Evolutionary conservation across 2,329 filamentous ascomycete species (phyloP), one percentile per base, ranked within the genome.

Genomic region (Beauveria sp.): DNA sequence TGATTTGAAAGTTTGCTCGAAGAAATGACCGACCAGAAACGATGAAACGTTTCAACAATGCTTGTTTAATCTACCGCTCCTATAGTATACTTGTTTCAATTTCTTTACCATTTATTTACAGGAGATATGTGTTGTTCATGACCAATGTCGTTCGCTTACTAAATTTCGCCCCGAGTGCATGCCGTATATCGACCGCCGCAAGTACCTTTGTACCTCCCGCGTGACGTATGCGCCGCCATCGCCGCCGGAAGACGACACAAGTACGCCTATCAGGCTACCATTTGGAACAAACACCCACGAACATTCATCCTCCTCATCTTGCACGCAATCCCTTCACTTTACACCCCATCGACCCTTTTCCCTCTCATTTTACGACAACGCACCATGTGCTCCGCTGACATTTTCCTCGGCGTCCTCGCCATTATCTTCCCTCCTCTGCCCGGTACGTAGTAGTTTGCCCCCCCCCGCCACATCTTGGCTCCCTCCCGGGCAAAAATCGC

Each of bases 341-440:
- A 7, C 14, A 20, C 22, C 22, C 10, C 22, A 9, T 34, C 34
- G 12, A 18, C 12, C 2, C 12, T 9, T 41, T 41, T 34, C 8
- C 10, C 10, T 8, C 9, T 3, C 18, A 34, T 34, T 34, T 34
- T 4, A 16, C 43, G 20, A 20, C 46, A 22, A 48, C 56, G 65
- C 63, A 70, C 66, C 55, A 87, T 87, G 84, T 86, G 84, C 72
- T 72, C 79, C 61, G 69, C 79, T 56, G 85, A 88, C 71, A 74
- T 85, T 68, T 87, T 88, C 70, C 82, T 88, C 64, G 84, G 80
- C 71, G 68, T 87, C 44, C 71, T 88, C 65, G 85, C 85, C 70
- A 76, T 88, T 62, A 75, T 88, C 66, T 88, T 88, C 70, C 85
- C 85, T 40, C 85, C 85, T 63, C 74, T 88, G 59, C 78, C 85